Conservation (phyloP, 2,329 filamentous ascomycete species). For the Sclerotinia minor region DNA sequence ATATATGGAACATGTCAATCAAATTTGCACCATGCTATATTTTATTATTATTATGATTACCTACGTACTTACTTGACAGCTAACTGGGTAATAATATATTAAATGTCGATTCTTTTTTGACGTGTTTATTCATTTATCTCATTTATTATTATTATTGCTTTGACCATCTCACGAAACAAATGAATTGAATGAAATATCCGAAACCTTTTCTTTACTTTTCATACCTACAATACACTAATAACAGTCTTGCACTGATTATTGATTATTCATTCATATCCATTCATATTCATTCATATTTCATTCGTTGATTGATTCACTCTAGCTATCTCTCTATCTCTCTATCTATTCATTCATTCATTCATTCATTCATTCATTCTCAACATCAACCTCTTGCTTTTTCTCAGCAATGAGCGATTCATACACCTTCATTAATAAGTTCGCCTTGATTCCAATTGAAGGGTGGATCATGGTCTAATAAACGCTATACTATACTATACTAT, state of each 20-base stretch:
- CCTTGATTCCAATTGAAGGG: background rate
- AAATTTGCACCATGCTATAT: background rate
- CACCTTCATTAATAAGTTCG: background rate
- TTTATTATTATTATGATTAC: too few species aligned
- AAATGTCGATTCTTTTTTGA: background rate
- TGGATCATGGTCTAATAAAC: background rate
- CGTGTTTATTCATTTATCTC: background rate
- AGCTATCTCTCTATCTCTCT: too few species aligned
- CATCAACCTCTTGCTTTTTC: background rate
- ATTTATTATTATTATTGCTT: background rate
- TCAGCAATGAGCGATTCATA: conserved; percentile 1
- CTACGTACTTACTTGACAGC: too few species aligned
- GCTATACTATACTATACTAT: background rate
- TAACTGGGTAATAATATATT: too few species aligned
- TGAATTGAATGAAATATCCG: background rate
- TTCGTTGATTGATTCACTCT: background rate
- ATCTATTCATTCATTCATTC: background rate
- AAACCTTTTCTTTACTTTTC: background rate
- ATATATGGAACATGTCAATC: conserved; percentile 2
- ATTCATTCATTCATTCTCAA: background rate
- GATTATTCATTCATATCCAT: background rate
- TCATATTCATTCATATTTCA: background rate
- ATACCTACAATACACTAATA: too few species aligned
- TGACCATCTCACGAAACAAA: conserved; percentile 11
- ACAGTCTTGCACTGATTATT: too few species aligned